Evolutionary conservation across 2,329 filamentous ascomycete genomes (phyloP), one percentile per base, ranked within the genome.

Genomic region (Paecilomyces variotii): DNA sequence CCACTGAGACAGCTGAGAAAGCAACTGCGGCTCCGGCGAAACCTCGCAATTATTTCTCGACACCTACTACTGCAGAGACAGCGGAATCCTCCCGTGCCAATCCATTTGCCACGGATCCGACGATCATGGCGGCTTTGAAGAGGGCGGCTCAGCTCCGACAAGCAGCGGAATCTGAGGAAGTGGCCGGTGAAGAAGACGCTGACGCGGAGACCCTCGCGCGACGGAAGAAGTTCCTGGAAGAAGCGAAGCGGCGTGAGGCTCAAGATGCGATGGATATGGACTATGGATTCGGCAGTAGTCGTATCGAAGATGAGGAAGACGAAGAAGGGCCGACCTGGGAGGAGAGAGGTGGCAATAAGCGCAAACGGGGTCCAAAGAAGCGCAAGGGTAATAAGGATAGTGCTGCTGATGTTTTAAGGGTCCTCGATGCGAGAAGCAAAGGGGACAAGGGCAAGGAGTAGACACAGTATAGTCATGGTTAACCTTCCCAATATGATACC

Each of bases 221-320:
- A 6, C 84, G 87, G 56, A 87, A 85, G 72, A 87, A 84, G 63
- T 88, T 97, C 78, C 79, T 97, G 4, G 80, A 87, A 65, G 82
- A 82, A 60, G 84, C 79, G 9, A 70, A 68, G 52, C 72, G 73
- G 9, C 77, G 76, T n/a, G 75, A 86, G 57, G 88, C 89, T 64
- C 84, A 92, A 54, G 93, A 97, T 70, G 85, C 91, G 54, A 87
- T 93, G 59, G 93, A 99, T 74, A 83, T 99, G 76, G 94, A 99
- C 69, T 84, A 97, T 80, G 93, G 92, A 60, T 97, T 99, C 69
- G 94, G 94, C 34, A 90, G 87, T 24, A 94, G 88, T 68, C 83
- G 93, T 28, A 87, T 90, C 67, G 91, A 90, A 57, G 94, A 97
- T 68, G 91, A 92, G 55, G 92, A 92, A 60, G 92, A 96, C 63